Evolutionary conservation across 177 flowering plant species (phyloP), one percentile per base, ranked within the genome.

Genomic region (Vitis hybrid): DNA sequence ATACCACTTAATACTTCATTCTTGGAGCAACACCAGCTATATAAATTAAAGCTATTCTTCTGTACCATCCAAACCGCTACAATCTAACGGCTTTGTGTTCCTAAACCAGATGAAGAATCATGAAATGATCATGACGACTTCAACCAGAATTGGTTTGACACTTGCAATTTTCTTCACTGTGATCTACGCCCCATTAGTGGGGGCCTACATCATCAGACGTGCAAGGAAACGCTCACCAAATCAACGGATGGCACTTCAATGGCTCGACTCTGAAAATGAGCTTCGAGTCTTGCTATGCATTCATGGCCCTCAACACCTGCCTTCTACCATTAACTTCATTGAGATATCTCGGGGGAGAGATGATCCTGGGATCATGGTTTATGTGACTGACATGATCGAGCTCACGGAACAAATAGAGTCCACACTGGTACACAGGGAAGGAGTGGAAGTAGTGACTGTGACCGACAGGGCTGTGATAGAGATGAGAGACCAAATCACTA

Each of bases 341-440:
- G 92, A 86, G 81, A 84, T 88, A 2, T 83, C 91, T 9, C 61
- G 81, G 10, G 94, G 94, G 0, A 65, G 74, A 12, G 62, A 68
- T 0, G 78, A 75, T 3, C 83, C 86, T 0, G 82, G 87, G 1
- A 72, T 82, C 13, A 45, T 74, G 0, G 87, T 86, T n/a, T 86
- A 78, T 60, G 77, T 81, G 7, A 84, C 93, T 0, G 93, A 92
- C 71, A 81, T 92, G 87, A 64, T 92, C 2, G 92, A 92, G 54
- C 85, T 88, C 15, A 88, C 88, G 0, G 88, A 87, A 32, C 70
- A 75, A 26, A 77, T 83, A 10, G 87, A 89, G 1, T 84, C 88
- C 49, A 85, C 89, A 1, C 40, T 85, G 23, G 78, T 73, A 26
- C 79, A 69, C 13, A 73, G 69, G 2, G 87, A 74, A 11, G 84